These are phyloP conservation scores for Diaporthe vexans DNA, from an alignment of 2,329 filamentous ascomycete genomes.

Conservation along the genomic window DNA sequence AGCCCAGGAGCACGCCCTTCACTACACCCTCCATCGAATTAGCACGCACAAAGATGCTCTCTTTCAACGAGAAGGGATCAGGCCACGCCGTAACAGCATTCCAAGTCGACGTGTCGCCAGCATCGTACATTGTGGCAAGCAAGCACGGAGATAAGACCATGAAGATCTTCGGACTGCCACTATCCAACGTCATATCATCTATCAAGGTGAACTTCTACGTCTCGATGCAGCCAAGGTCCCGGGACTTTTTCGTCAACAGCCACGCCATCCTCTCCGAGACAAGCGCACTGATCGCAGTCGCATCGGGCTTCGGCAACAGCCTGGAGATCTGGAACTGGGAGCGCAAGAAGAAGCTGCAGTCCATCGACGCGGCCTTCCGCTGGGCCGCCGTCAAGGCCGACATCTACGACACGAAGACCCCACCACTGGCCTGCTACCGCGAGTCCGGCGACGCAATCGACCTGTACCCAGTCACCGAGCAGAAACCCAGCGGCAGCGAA, in stretches of 20 bases:
- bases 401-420: slow-evolving; percentile 51
- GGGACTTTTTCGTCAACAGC: slow-evolving; percentile 59
- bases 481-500: background rate
- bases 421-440: slow-evolving; percentile 53
- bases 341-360: slow-evolving; percentile 54
- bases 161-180: slow-evolving; percentile 47
- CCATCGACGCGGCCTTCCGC: slow-evolving; percentile 55
- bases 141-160: slow-evolving; percentile 50
- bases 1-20: background rate
- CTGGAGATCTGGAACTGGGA: slow-evolving; percentile 58
- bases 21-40: slow-evolving; percentile 2
- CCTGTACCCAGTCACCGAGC: slow-evolving; percentile 49
- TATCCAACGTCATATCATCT: slow-evolving; percentile 45
- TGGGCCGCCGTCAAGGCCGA: slow-evolving; percentile 55
- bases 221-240: slow-evolving; percentile 53
- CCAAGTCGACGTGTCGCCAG: slow-evolving; percentile 54
- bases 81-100: slow-evolving; percentile 49
- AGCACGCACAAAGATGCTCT: slow-evolving; percentile 44
- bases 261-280: slow-evolving; percentile 58
- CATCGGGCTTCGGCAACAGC: slow-evolving; percentile 55
- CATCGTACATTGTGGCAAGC: slow-evolving; percentile 52
- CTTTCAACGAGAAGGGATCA: slow-evolving; percentile 48
- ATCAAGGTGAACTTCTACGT: slow-evolving; percentile 57
- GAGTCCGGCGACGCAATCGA: slow-evolving; percentile 51
- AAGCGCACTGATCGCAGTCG: slow-evolving; percentile 53